These are phyloP conservation scores for Gossypium rotundifolium DNA, from an alignment of 345 rosid genomes.

Conservation along the genomic window DNA sequence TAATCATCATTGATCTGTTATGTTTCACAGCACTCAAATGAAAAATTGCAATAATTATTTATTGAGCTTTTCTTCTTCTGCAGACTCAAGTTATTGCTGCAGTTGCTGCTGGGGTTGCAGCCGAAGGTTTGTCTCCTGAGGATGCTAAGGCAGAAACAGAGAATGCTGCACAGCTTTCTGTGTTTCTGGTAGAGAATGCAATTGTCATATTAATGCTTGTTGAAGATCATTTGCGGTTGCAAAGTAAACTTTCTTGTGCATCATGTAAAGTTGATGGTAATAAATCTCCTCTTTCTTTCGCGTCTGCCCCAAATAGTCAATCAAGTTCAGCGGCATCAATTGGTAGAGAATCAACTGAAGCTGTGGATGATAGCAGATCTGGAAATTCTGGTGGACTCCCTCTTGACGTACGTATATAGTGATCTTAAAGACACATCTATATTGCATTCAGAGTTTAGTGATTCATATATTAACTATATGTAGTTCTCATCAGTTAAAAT, in stretches of 20 bases:
- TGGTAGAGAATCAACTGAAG: constrained; percentile 51
- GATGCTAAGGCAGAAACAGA: constrained; percentile 87
- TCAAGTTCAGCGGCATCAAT: constrained; percentile 34
- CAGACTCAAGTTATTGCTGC: constrained; percentile 99
- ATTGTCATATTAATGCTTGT: constrained; percentile 98
- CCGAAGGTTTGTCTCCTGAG: constrained; percentile 85
- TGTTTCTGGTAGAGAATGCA: constrained; percentile 95
- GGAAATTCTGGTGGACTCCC: constrained; percentile 66
- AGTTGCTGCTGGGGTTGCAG: constrained; percentile 70
- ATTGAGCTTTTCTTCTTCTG: constrained; percentile 27
- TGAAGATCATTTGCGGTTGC: constrained; percentile 95
- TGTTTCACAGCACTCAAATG: not conserved
- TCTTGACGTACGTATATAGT: constrained; percentile 68
- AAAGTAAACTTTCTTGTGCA: constrained; percentile 77
- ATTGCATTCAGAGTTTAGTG: not conserved
- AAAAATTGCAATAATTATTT: constrained; percentile 18
- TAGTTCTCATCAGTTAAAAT: not conserved
- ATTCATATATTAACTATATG: not conserved
- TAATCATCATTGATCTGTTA: not conserved
- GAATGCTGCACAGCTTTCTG: constrained; percentile 98
- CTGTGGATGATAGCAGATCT: constrained; percentile 51
- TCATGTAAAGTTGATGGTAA: constrained; percentile 45
- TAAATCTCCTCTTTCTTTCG: constrained; percentile 72
- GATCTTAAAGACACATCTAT: constrained; percentile 12
- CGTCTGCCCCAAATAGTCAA: constrained; percentile 44